A percentile compares a stretch with the other conserved stretches of the same genome.
These are phyloP conservation scores for Phellopilus nigrolimitatus DNA, from an alignment of 1,284 basidiomycete genomes.

Conservation along the genomic window DNA sequence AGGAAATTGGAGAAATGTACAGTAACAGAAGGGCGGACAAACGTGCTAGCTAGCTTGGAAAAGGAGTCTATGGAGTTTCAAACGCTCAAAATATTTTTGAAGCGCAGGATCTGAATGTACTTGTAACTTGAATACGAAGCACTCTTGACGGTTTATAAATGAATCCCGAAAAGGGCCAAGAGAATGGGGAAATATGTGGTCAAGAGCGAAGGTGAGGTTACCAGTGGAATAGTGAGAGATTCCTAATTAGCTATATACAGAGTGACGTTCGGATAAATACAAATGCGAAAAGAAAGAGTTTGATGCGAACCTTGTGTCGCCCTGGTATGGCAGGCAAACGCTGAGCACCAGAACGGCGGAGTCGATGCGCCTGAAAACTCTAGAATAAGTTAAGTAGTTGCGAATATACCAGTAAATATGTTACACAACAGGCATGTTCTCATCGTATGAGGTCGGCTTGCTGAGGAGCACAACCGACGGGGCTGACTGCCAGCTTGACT, in stretches of 20 bases:
- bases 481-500: background rate
- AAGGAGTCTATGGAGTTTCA: background rate
- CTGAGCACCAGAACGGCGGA: conserved; percentile 7
- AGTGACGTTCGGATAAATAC: background rate
- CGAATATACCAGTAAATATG: too few relatives aligned
- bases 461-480: background rate
- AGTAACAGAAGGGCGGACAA: background rate
- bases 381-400: background rate
- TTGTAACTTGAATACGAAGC: background rate
- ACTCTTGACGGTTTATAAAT: background rate
- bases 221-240: background rate
- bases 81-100: too few relatives aligned
- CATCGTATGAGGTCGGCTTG: background rate
- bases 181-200: too few relatives aligned
- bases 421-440: background rate
- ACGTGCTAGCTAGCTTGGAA: background rate
- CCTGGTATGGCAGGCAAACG: background rate
- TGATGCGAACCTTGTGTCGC: background rate
- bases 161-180: too few relatives aligned
- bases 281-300: background rate
- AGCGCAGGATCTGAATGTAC: background rate
- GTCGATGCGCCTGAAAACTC: background rate
- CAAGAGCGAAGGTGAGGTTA: background rate
- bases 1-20: background rate
- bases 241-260: background rate